Evolutionary conservation across 2,329 filamentous ascomycete genomes (phyloP).

Genomic region (Venturia pyrina): DNA sequence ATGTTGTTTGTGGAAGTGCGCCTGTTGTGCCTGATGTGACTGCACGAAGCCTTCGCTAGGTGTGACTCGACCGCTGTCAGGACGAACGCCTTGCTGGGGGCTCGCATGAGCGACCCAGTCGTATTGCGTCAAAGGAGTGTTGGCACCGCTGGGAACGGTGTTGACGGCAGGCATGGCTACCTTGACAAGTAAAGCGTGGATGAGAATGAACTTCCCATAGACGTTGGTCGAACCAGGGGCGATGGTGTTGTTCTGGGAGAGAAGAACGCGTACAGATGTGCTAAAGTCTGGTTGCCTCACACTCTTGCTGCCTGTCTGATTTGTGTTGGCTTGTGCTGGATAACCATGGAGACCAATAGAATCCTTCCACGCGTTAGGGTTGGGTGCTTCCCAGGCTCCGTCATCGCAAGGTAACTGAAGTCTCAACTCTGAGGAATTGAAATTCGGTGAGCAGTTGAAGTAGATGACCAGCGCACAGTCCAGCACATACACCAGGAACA

Average conservation of each 20-base stretch:
- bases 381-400: slow-evolving; percentile 60
- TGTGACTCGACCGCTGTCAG: slow-evolving; percentile 30
- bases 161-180: slow-evolving; percentile 38
- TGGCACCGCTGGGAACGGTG: slow-evolving; percentile 23
- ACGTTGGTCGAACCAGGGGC: slow-evolving; percentile 58
- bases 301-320: slow-evolving; percentile 52
- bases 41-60: slow-evolving; percentile 34
- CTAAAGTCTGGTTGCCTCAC: slow-evolving; percentile 56
- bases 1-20: not conserved
- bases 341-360: slow-evolving; percentile 55
- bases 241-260: slow-evolving; percentile 49
- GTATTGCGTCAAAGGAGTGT: slow-evolving; percentile 47
- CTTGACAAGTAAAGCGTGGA: slow-evolving; percentile 57
- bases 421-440: slow-evolving; percentile 54
- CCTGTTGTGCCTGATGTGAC: slow-evolving; percentile 30
- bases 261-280: slow-evolving; percentile 50
- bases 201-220: slow-evolving; percentile 63
- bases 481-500: slow-evolving; percentile 55
- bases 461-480: slow-evolving; percentile 59
- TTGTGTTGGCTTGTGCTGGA: slow-evolving; percentile 43
- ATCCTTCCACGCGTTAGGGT: slow-evolving; percentile 49
- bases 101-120: slow-evolving; percentile 41
- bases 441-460: slow-evolving; percentile 56
- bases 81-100: slow-evolving; percentile 14
- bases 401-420: slow-evolving; percentile 65